Evolutionary conservation across 1,284 basidiomycete genomes (phyloP), one percentile per base, ranked within the genome.

Genomic region (Ceratobasidium sp.): DNA sequence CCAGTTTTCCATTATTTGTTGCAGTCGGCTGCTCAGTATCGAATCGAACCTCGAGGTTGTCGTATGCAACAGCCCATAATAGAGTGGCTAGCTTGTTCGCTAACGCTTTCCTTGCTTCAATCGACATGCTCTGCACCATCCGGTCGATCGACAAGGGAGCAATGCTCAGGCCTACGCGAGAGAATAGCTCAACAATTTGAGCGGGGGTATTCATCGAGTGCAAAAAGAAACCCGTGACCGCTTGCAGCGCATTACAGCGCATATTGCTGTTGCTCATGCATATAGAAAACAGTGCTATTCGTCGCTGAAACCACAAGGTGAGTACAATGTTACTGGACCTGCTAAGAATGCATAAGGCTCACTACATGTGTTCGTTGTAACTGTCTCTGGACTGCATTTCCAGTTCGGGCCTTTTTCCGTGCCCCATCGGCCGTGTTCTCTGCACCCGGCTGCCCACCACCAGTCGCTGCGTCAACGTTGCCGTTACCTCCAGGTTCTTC

Each of bases 41-140:
- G 34, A 69, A 64, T 15, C 32, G 17, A 1, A 69, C 17, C 8
- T 69, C 68, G 2, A 69, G 49, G 27, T 69, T 69, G 22, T 69
- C 68, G 25, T 64, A 69, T 22, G 12, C 58, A 8, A 69, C 6
- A 15, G 45, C 34, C 31, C 31, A 27, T 15, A 55, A 32, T 13
- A 55, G 8, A 5, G 29, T n/a, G 35, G 53, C 13, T 55, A 55
- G 7, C 5, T 6, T 8, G 7, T 32, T 55, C 27, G 31, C 35
- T 27, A 55, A 32, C 13, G 29, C 6, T 3, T 12, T 8, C 20
- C 20, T 6, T 12, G 53, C 53, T 12, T 55, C 29, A 20, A 20
- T 29, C 35, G 53, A 55, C 53, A 55, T 55, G 20, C 32, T 6
- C 3, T 55, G 29, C 6, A 55, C 27, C 58, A 62, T 62, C 8